Evolutionary conservation across 805 yeast genomes (phyloP).

Genomic region (Pichia cephalocereana): DNA sequence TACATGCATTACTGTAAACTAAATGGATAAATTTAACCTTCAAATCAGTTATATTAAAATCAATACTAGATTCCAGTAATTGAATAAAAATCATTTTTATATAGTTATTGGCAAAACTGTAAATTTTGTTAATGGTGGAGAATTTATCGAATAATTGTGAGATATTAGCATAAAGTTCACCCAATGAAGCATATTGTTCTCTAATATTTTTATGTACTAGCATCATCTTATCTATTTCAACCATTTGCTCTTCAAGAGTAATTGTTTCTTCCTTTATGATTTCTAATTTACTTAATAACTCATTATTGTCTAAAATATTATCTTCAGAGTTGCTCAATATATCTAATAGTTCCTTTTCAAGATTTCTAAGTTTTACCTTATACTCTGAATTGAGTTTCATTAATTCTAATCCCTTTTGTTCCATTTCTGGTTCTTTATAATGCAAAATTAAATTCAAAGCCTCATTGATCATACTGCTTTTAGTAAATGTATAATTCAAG

Average conservation of each 20-base stretch:
- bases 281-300: constrained; percentile 51
- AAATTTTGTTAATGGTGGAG: constrained; percentile 37
- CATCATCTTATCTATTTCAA: constrained; percentile 48
- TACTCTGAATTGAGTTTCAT: constrained; percentile 51
- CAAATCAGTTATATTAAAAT: constrained; percentile 25
- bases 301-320: constrained; percentile 59
- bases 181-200: constrained; percentile 42
- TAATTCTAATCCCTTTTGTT: constrained; percentile 44
- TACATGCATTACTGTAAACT: constrained; percentile 35
- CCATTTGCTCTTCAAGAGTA: constrained; percentile 42
- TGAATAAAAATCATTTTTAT: not conserved
- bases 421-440: constrained; percentile 58
- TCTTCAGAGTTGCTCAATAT: constrained; percentile 50
- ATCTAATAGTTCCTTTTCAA: constrained; percentile 52
- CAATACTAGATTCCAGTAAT: not conserved
- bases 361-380: constrained; percentile 37
- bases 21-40: constrained; percentile 35
- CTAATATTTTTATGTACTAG: constrained; percentile 40
- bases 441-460: constrained; percentile 48
- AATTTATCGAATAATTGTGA: constrained; percentile 39
- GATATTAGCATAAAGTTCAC: constrained; percentile 43
- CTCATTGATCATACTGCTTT: constrained; percentile 54
- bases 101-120: constrained; percentile 33
- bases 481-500: constrained; percentile 67
- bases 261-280: constrained; percentile 53